A percentile compares a stretch with the other conserved stretches of the same genome.
These are phyloP conservation scores for Gossypium turneri DNA, from an alignment of 345 rosid genomes.

Conservation along the genomic window DNA sequence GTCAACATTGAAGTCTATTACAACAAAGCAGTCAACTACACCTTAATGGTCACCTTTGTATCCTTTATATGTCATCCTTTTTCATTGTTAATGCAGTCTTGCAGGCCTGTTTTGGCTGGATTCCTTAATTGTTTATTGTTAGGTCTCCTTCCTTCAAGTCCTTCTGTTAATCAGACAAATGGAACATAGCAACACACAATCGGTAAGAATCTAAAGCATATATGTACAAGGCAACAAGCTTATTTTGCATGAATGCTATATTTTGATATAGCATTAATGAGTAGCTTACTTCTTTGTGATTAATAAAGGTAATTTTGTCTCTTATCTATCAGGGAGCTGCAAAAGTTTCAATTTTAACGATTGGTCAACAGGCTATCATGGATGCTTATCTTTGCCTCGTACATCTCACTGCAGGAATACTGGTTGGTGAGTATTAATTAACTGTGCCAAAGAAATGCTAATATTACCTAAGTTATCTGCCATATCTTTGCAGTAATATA, in stretches of 20 bases:
- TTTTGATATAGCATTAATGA: not conserved
- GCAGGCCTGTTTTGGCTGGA: conserved; percentile 17
- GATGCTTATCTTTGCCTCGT: conserved; percentile 97
- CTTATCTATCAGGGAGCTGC: conserved; percentile 81
- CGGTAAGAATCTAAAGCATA: conserved; percentile 46
- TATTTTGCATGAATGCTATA: conserved; percentile 11
- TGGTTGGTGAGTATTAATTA: conserved; percentile 63
- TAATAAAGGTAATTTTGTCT: conserved; percentile 15
- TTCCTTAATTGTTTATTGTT: conserved; percentile 52
- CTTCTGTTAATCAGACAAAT: conserved; percentile 89
- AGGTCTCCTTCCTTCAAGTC: conserved; percentile 96
- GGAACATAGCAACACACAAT: conserved; percentile 98
- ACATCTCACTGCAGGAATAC: conserved; percentile 93
- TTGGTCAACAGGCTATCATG: conserved; percentile 97
- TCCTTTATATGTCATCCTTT: conserved; percentile 43
- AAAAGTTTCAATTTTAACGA: conserved; percentile 88
- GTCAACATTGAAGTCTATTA: conserved; percentile 91
- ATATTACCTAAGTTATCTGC: not conserved
- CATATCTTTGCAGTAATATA: conserved; percentile 1
- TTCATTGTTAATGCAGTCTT: conserved; percentile 8
- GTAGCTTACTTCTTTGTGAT: not conserved
- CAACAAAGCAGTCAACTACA: conserved; percentile 97
- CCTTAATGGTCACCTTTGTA: conserved; percentile 99
- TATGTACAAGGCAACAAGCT: not conserved
- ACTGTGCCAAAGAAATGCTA: conserved; percentile 9